Base-by-base conservation (phyloP, 805 yeast species). In the Cyberlindnera suaveolens region DNA sequence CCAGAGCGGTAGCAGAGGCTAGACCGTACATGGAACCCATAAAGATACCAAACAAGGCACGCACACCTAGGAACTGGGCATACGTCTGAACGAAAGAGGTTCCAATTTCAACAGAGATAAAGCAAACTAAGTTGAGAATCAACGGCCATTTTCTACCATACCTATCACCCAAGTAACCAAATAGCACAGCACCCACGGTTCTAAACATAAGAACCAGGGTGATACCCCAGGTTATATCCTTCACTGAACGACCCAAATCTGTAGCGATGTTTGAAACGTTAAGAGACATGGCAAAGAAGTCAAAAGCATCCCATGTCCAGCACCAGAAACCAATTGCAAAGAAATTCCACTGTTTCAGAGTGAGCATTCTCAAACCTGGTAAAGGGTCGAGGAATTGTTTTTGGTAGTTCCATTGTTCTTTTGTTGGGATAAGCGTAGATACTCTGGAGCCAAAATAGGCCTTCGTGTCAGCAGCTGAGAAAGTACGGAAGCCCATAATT, bases 301-400 rank as follows among this genome's bases (percentile, higher is more conserved):
- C 85, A 54, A 78, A 71, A 4, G 85, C 79, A 63, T 78, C 85
- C 75, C 79, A 75, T 3, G 82, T 68, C 85, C 85, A 80, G 16
- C 76, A 78, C 41, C 62, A 52, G 49, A 77, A 76, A 0, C 82
- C 85, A 36, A 74, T 61, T n/a, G 62, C 32, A 53, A 78, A 77
- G 60, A 70, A 75, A 36, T 70, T 62, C 85, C 85, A 80, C 31
- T 60, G 82, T 46, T 60, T 67, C 42, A 68, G 59, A 32, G 67
- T 69, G 54, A 84, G 67, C 49, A 61, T 60, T 9, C 61, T 59
- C 19, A 83, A 65, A 20, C 77, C 76, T 2, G 79, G 78, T 47
- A 85, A 58, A 2, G 95, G 95, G 58, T 85, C 84, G 32, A 80
- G 46, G 54, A 42, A 67, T 69, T 44, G 52, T 51, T 58, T 68